Percentiles rank a stretch among this genome's conserved stretches.
Conservation (phyloP, 192 early-diverging fungal genomes). For the Geranomyces michiganensis region DNA sequence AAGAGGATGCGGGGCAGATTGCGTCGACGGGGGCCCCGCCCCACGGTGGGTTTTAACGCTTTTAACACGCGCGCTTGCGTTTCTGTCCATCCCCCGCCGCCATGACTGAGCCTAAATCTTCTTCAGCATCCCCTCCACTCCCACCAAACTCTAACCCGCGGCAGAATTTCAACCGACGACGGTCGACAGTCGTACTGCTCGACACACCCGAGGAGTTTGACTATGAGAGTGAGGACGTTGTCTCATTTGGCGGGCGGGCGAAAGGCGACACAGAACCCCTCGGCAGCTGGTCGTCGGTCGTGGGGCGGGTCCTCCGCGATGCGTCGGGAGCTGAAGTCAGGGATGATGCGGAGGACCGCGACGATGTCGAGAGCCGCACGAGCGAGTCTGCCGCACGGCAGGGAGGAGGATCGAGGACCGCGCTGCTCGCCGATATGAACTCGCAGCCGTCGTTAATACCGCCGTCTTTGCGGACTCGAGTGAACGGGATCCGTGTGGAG, state of each 20-base stretch:
- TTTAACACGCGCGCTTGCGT: too few relatives aligned
- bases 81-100: too few relatives aligned
- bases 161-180: background rate
- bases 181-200: slow-evolving; percentile 18
- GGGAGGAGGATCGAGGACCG: background rate
- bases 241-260: slow-evolving; percentile 23
- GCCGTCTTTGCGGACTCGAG: background rate
- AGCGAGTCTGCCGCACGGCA: background rate
- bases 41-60: too few relatives aligned
- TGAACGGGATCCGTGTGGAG: background rate
- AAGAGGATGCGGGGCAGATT: too few relatives aligned
- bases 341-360: slow-evolving; percentile 4
- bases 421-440: background rate
- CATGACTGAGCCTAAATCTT: too few relatives aligned
- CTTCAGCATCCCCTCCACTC: background rate
- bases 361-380: background rate
- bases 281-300: slow-evolving; percentile 29
- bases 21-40: too few relatives aligned
- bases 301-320: slow-evolving; percentile 15
- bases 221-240: slow-evolving; percentile 5
- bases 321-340: background rate
- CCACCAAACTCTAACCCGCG: slow-evolving; percentile 10
- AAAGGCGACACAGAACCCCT: slow-evolving; percentile 1
- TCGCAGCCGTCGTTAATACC: background rate
- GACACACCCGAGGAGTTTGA: slow-evolving; percentile 25